A percentile compares a stretch with the other conserved stretches of the same genome.
Evolutionary conservation across 768 basidiomycete species (phyloP).

Genomic region (Zangia roseola): DNA sequence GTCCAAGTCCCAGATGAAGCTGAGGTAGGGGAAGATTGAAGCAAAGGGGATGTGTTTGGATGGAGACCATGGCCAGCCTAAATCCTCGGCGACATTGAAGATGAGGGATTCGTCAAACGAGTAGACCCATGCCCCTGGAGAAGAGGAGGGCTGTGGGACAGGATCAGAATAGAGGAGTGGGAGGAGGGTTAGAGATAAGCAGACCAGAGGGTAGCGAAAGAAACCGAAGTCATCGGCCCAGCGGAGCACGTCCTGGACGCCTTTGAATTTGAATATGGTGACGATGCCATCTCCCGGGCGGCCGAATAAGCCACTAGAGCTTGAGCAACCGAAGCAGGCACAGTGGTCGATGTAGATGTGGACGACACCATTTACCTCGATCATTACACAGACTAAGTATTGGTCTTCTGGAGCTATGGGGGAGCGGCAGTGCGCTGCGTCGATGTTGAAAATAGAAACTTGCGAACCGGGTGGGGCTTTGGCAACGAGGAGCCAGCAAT

Average conservation of each 20-base stretch:
- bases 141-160: no score
- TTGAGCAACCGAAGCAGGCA: slow-evolving; percentile 24
- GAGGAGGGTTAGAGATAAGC: no score
- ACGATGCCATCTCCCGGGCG: slow-evolving; percentile 32
- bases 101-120: neutral
- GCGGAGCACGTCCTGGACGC: slow-evolving; percentile 24
- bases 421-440: neutral
- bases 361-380: neutral
- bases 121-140: no score
- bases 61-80: neutral
- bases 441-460: slow-evolving; percentile 20
- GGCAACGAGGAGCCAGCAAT: slow-evolving; percentile 24
- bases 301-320: slow-evolving; percentile 32
- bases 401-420: neutral
- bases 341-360: slow-evolving; percentile 9
- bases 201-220: neutral
- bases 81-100: neutral
- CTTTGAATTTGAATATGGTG: slow-evolving; percentile 13
- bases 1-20: neutral
- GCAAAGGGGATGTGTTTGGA: neutral
- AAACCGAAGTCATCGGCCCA: slow-evolving; percentile 38
- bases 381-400: neutral
- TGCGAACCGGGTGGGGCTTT: slow-evolving; percentile 33
- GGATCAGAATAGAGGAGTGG: no score
- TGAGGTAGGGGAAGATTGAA: neutral